Percentiles rank a stretch among this genome's conserved stretches.
Conservation (phyloP, 306 rosid genomes). For the Quercus rubra region DNA sequence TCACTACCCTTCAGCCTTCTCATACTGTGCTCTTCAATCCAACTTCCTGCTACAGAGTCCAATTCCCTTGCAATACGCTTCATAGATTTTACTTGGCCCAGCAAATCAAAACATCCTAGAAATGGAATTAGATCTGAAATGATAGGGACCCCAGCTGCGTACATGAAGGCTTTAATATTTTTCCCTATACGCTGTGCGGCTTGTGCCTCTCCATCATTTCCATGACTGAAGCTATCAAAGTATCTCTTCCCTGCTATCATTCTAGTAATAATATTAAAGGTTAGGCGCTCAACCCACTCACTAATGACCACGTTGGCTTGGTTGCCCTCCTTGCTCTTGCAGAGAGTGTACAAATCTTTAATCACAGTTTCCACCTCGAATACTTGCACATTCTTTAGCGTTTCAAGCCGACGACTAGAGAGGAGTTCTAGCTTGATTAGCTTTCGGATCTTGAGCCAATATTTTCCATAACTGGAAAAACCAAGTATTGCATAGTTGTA, state of each 20-base stretch:
- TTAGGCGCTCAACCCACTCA: no score
- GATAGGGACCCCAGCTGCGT: background rate
- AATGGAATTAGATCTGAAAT: conserved; percentile 13
- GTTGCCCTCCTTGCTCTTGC: no score
- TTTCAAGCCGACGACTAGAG: no score
- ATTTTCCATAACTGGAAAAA: no score
- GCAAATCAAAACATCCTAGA: conserved; percentile 19
- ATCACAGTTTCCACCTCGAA: no score
- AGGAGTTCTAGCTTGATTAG: no score
- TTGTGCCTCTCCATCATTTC: conserved; percentile 13
- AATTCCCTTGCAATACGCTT: conserved; percentile 17
- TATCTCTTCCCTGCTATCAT: background rate
- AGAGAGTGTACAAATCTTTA: no score
- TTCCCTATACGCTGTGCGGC: background rate
- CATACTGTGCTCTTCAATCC: conserved; percentile 21
- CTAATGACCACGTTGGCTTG: no score
- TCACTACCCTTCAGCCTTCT: background rate
- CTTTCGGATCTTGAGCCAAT: no score
- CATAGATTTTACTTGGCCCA: conserved; percentile 15
- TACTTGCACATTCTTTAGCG: no score
- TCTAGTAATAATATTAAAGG: no score
- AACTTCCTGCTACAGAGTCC: conserved; percentile 10
- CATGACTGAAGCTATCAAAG: background rate
- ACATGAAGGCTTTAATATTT: conserved; percentile 18
- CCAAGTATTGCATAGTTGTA: no score